Conservation (phyloP, 352 stramenopile genomes). For the Albugo candida region DNA sequence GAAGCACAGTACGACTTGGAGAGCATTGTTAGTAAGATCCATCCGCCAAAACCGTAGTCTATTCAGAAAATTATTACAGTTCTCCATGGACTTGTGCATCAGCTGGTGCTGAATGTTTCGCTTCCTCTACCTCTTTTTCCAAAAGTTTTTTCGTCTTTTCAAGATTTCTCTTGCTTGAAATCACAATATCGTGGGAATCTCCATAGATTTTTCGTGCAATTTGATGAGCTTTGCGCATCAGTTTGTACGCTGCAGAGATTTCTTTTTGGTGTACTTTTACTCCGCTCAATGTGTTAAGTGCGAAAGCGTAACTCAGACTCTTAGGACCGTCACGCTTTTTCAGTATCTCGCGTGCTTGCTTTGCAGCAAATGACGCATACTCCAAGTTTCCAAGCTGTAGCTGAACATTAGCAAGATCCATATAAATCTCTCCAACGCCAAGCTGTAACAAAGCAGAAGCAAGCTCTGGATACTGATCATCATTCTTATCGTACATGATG, state of each 20-base stretch:
- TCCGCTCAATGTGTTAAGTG: conserved; percentile 55
- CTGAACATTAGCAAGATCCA: conserved; percentile 39
- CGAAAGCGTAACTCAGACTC: conserved; percentile 54
- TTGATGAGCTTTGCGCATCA: conserved; percentile 39
- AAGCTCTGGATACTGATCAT: conserved; percentile 29
- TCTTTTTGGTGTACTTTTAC: conserved; percentile 50
- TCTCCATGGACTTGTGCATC: too few species aligned
- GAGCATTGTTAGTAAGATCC: too few species aligned
- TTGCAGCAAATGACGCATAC: conserved; percentile 16
- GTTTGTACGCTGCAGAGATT: conserved; percentile 26
- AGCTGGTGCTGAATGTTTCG: too few species aligned
- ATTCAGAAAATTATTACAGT: too few species aligned
- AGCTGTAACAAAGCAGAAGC: conserved; percentile 25
- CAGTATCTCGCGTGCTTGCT: conserved; percentile 33
- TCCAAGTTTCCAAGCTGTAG: conserved; percentile 22
- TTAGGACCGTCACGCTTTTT: conserved; percentile 38
- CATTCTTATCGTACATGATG: neutral
- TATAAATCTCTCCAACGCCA: conserved; percentile 57
- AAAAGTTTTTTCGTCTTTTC: conserved; percentile 29
- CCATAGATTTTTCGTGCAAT: conserved; percentile 56
- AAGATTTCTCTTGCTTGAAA: conserved; percentile 38
- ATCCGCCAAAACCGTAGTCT: too few species aligned
- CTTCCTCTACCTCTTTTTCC: too few species aligned
- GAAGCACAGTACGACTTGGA: too few species aligned
- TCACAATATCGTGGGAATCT: conserved; percentile 32